Evolutionary conservation across 2,329 filamentous ascomycete species (phyloP).

Genomic region (Hypoxylon sp.): DNA sequence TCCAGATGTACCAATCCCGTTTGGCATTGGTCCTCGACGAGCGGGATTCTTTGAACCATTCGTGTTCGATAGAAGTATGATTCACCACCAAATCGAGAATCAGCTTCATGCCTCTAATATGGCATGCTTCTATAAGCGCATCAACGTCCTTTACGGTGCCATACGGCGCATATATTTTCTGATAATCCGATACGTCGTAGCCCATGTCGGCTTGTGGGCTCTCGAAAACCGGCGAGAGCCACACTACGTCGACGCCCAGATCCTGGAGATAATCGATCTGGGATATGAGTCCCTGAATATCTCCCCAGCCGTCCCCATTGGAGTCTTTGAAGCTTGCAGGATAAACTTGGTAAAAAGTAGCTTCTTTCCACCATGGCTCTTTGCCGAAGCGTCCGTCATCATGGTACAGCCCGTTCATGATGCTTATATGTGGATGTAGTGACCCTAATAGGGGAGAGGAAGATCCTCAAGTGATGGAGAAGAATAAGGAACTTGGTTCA

Average conservation of each 20-base stretch:
- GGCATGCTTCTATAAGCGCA: constrained; percentile 70
- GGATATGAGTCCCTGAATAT: constrained; percentile 75
- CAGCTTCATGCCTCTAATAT: constrained; percentile 73
- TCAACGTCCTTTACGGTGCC: constrained; percentile 78
- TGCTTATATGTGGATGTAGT: constrained; percentile 8
- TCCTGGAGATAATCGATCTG: constrained; percentile 75
- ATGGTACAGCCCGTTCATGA: constrained; percentile 56
- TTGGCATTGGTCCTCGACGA: constrained; percentile 66
- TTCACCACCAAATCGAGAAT: constrained; percentile 82
- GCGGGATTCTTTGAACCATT: constrained; percentile 71
- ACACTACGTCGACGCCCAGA: constrained; percentile 74
- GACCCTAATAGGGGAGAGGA: neutral
- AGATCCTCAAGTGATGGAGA: neutral
- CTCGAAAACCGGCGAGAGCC: constrained; percentile 68
- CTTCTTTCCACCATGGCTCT: constrained; percentile 63
- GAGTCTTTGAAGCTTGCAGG: constrained; percentile 72
- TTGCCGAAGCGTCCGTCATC: constrained; percentile 54
- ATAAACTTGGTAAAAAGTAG: constrained; percentile 68
- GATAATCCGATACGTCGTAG: constrained; percentile 80
- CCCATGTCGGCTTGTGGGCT: constrained; percentile 78
- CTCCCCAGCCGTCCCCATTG: constrained; percentile 74
- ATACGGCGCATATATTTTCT: constrained; percentile 75
- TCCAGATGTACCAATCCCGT: constrained; percentile 77
- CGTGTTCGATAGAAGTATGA: constrained; percentile 71
- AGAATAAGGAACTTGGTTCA: constrained; percentile 3